Evolutionary conservation across 495 filamentous ascomycete species (phyloP), one percentile per base, ranked within the genome.

Genomic region (Trichoderma parareesei): DNA sequence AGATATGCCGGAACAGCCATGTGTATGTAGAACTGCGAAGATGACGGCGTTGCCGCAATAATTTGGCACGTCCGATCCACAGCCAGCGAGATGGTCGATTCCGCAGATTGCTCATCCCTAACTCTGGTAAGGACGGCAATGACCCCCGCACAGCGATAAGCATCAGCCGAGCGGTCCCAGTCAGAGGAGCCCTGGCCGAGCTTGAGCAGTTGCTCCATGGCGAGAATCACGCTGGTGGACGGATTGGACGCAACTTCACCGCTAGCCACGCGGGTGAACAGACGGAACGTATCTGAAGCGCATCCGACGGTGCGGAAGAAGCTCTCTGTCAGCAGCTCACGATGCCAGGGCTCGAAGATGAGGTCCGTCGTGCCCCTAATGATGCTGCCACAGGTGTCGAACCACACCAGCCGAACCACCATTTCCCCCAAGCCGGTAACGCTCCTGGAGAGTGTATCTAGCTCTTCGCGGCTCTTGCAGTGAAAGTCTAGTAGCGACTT

Each of bases 301-400:
- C 74, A 76, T 0, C 74, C 74, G 2, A 76, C 73, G n/a, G 67
- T 72, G 10, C 66, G 67, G n/a, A 76, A 70, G 55, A 76, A 76
- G 0, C 33, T 38, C 14, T 64, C 44, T 7, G 16, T 57, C 14
- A 76, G 35, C n/a, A 67, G 70, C 59, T 68, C 66, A 11, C 74
- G 74, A 62, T 76, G 74, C 73, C 71, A 76, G 62, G 71, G 67
- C 27, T 74, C 71, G 48, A 76, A 76, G 16, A 76, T 71, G n/a
- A 76, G 64, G 0, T 63, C 55, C 4, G 33, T 33, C 3, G 67
- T 64, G 42, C 67, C 67, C 43, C 70, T 41, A 37, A 72, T 67
- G 4, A 76, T 62, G 14, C 73, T 69, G 3, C 74, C 74, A 3
- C 68, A 70, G 16, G 70, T 69, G 57, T 76, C 74, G 49, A 73